A percentile compares a stretch with the other conserved stretches of the same genome.
Conservation (phyloP, 192 early-diverging fungal species). For the Pilobolus umbonatus region DNA sequence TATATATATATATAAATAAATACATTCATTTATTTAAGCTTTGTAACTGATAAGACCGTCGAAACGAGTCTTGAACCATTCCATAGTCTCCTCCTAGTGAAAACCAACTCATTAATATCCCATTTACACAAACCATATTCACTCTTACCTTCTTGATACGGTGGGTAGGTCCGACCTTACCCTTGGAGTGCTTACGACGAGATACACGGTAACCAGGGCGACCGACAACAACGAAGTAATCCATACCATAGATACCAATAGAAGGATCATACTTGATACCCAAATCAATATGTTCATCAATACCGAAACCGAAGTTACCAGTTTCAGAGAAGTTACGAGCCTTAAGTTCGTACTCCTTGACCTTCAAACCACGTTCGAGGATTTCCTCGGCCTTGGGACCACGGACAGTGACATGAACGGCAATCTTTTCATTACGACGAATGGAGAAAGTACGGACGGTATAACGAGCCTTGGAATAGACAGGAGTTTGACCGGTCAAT, state of each 20-base stretch:
- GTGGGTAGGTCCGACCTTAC: slow-evolving; percentile 87
- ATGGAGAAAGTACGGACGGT: slow-evolving; percentile 99
- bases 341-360: slow-evolving; percentile 99
- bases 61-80: slow-evolving; percentile 96
- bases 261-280: slow-evolving; percentile 99
- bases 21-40: slow-evolving; percentile 1
- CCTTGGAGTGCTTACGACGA: slow-evolving; percentile 82
- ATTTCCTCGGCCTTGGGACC: slow-evolving; percentile 85
- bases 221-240: slow-evolving; percentile 99
- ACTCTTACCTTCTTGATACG: slow-evolving; percentile 66
- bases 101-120: background rate
- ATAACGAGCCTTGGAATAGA: slow-evolving; percentile 99
- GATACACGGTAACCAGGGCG: slow-evolving; percentile 95
- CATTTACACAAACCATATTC: background rate
- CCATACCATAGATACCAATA: slow-evolving; percentile 98
- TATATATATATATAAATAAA: too few relatives aligned
- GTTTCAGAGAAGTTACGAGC: slow-evolving; percentile 94
- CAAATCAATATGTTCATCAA: slow-evolving; percentile 99
- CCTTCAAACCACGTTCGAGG: slow-evolving; percentile 99
- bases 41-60: slow-evolving; percentile 29
- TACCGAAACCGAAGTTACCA: slow-evolving; percentile 99
- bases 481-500: slow-evolving; percentile 97
- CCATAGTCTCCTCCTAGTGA: slow-evolving; percentile 79
- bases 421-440: slow-evolving; percentile 99
- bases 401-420: slow-evolving; percentile 98